Evolutionary conservation across 805 yeast species (phyloP), one percentile per base, ranked within the genome.

Genomic region (Suhomyces tanzawaensis): DNA sequence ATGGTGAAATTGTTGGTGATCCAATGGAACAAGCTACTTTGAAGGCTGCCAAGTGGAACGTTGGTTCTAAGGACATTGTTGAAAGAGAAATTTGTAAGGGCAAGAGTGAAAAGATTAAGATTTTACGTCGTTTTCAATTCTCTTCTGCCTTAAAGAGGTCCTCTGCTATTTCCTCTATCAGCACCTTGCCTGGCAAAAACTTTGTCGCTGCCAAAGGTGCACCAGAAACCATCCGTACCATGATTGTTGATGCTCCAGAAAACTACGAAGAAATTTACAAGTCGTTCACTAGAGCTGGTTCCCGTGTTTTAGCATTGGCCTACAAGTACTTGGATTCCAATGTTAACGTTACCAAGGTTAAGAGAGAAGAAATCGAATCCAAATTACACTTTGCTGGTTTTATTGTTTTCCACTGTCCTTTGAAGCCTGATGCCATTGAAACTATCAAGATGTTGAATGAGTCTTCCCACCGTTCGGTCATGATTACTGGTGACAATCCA

Each of bases 401-500:
- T 60, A 78, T 93, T 52, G 93, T 93, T 39, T 93, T 93, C 85
- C 95, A 88, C 60, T 90, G 98, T 70, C 99, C 99, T 14, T 77
- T 93, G 75, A 93, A 93, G 63, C 75, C 73, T 25, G 99, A 93
- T 66, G 99, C 99, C 25, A 70, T 87, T 58, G 95, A 81, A 49
- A 84, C 96, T 28, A 81, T 93, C 49, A 73, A 79, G 55, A 91
- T 89, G 97, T 74, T 93, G 63, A 91, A 88, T 64, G 95, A 88
- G 57, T 89, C 97, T 1, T 80, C 91, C 38, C 99, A 93, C 62
- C 88, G 99, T 59, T 86, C 88, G 60, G 80, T 93, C 29, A 93
- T 93, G 99, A 93, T 93, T 51, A 93, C 99, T 34, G 99, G 99
- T 73, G 99, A 93, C 66, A 93, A 91, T 63, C 97, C 99, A 27